Conservation (phyloP, 129 eudicot genomes). For the Kitagawia praeruptora region DNA sequence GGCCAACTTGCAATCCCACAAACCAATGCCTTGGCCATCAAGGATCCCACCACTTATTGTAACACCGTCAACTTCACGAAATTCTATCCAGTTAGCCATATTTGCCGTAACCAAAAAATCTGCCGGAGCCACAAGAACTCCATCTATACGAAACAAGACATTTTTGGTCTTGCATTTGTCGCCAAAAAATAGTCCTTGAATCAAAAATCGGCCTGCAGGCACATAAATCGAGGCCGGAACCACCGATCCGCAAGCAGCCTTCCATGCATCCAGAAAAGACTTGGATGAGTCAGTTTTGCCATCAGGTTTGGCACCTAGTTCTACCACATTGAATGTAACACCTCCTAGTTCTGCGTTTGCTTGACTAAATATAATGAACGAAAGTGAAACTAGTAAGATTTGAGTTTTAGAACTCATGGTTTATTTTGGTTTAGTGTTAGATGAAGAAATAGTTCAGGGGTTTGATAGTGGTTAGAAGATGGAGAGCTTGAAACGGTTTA, state of each 20-base stretch:
- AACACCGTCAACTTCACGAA: constrained; percentile 41
- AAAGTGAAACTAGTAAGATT: constrained; percentile 7
- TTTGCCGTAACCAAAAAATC: constrained; percentile 34
- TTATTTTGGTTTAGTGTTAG: too few species aligned
- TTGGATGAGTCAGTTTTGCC: constrained; percentile 52
- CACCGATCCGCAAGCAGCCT: constrained; percentile 37
- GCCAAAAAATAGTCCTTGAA: constrained; percentile 13
- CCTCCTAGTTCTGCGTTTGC: constrained; percentile 7
- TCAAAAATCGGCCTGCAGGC: constrained; percentile 53
- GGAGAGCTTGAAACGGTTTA: constrained; percentile 13
- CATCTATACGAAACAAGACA: constrained; percentile 37
- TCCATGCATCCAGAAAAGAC: constrained; percentile 52
- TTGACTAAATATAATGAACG: background rate
- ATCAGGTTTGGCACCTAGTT: constrained; percentile 52
- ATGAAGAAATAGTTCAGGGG: background rate
- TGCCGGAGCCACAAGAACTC: constrained; percentile 54
- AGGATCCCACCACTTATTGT: constrained; percentile 46
- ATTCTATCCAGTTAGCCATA: constrained; percentile 33
- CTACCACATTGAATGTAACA: constrained; percentile 22
- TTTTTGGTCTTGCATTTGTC: constrained; percentile 44
- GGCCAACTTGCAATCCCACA: constrained; percentile 59
- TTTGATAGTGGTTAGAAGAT: background rate
- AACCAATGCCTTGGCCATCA: constrained; percentile 53
- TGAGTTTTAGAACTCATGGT: constrained; percentile 12
- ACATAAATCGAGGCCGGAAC: constrained; percentile 42